Conservation (phyloP, 495 filamentous ascomycete species). For the Penicillium pancosmium region DNA sequence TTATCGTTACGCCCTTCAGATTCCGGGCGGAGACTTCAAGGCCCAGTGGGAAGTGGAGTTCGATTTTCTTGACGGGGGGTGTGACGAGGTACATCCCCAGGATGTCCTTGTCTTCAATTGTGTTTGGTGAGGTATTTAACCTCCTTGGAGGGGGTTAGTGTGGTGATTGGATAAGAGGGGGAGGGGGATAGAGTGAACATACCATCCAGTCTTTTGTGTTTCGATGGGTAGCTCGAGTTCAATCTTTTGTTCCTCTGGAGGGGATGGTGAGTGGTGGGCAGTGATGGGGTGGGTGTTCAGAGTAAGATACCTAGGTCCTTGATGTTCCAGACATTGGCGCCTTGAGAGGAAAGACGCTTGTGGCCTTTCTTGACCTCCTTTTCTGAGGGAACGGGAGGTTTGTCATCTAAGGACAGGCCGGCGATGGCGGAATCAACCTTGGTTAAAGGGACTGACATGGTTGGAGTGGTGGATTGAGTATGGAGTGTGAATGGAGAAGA, state of each 20-base stretch:
- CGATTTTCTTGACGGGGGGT: slow-evolving; percentile 89
- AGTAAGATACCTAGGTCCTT: slow-evolving; percentile 69
- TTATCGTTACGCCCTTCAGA: slow-evolving; percentile 89
- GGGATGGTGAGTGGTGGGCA: slow-evolving; percentile 7
- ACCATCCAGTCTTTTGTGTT: slow-evolving; percentile 91
- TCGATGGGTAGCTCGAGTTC: slow-evolving; percentile 80
- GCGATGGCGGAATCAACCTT: slow-evolving; percentile 89
- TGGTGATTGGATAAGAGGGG: not conserved
- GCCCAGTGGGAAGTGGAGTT: slow-evolving; percentile 86
- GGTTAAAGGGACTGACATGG: slow-evolving; percentile 70
- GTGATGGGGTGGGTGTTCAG: not conserved
- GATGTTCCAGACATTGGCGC: slow-evolving; percentile 75
- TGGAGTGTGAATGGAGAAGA: not conserved
- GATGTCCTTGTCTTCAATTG: slow-evolving; percentile 76
- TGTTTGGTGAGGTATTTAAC: slow-evolving; percentile 79
- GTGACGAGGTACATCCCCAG: slow-evolving; percentile 78
- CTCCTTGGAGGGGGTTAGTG: slow-evolving; percentile 63
- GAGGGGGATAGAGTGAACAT: slow-evolving; percentile 33
- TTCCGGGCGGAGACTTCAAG: slow-evolving; percentile 87
- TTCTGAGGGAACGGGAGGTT: slow-evolving; percentile 32
- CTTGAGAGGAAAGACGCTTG: slow-evolving; percentile 67
- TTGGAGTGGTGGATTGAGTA: slow-evolving; percentile 26
- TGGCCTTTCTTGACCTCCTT: slow-evolving; percentile 57
- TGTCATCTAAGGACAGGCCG: slow-evolving; percentile 71
- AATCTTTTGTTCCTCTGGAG: slow-evolving; percentile 71